Base-by-base conservation (phyloP, 2,329 filamentous ascomycete genomes). In the Penicillium aurantiogriseum region DNA sequence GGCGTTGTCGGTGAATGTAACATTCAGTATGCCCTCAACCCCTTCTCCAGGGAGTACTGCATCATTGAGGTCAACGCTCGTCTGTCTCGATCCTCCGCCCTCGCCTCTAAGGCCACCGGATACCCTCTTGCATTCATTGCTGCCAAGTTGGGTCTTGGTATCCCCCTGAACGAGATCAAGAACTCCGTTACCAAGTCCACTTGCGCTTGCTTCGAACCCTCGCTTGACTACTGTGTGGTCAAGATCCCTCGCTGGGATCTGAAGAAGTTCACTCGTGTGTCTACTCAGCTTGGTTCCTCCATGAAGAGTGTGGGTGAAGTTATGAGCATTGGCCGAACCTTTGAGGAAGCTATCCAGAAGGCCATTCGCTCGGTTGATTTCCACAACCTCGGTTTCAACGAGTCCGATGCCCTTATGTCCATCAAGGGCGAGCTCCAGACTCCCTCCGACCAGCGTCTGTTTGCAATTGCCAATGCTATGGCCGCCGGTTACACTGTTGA, bases 301-400 rank as follows among this genome's bases (percentile, higher is more conserved):
- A 99, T 99, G 94, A 99, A 97, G 88, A 96, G 91, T 84, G 92
- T 99, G 52, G 94, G 94, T 71, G 94, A 99, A 75, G 94, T 99
- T 65, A 97, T 99, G 94, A 93, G 90, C 70, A 97, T 99, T 66
- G 94, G 94, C 56, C 83, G 94, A 64, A 96, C 90, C 0, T 99
- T 99, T 67, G 94, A 99, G 77, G 94, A 99, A 78, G 94, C 94
- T 9, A 96, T 99, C 42, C 94, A 99, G 70, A 99, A 97, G 77
- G 94, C 94, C 21, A 99, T 99, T 68, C 88, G 94, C 50, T 88
- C 91, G 40, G 93, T 97, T 57, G 94, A 99, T 75, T 93, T 91
- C 77, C 88, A 94, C 80, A 97, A 97, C 73, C 83, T 96, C 25
- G 94, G 94, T 31, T 99, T 97, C 78, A 92, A 91, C 69, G 90